Conservation (phyloP, 495 filamentous ascomycete genomes). For the Xylaria telfairii region DNA sequence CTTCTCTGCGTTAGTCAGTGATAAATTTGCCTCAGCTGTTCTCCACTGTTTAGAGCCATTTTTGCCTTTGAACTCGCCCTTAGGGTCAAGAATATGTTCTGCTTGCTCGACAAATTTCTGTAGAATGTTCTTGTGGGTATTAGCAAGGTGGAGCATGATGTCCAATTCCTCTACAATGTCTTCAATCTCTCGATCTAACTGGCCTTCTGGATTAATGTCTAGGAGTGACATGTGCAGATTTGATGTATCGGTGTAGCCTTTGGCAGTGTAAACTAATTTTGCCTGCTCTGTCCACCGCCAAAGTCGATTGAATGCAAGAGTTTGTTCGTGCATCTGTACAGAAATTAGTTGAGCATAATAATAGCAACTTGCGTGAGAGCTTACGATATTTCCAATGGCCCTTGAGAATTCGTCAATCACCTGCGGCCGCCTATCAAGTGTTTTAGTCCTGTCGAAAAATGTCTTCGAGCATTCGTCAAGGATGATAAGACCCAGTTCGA, state of each 20-base stretch:
- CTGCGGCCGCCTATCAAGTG: no score
- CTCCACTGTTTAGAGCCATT: not conserved
- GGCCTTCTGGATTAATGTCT: slow-evolving; percentile 66
- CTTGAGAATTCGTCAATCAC: no score
- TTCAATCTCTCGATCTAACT: slow-evolving; percentile 67
- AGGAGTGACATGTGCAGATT: not conserved
- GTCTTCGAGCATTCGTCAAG: no score
- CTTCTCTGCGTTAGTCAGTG: not conserved
- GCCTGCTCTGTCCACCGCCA: no score
- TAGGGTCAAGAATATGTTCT: slow-evolving; percentile 36
- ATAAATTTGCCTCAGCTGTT: not conserved
- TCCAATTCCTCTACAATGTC: slow-evolving; percentile 76
- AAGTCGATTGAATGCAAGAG: no score
- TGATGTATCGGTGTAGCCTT: not conserved
- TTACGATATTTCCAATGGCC: no score
- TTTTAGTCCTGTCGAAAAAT: no score
- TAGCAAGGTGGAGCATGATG: slow-evolving; percentile 69
- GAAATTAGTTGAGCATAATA: no score
- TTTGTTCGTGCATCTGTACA: no score
- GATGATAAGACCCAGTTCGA: no score
- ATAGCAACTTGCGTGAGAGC: no score
- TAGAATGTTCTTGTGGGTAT: slow-evolving; percentile 61
- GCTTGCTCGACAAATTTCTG: slow-evolving; percentile 65
- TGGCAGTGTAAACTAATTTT: not conserved
- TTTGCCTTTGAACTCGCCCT: slow-evolving; percentile 27